phyloP scores from a whole-genome alignment of 768 basidiomycete species.

The Cyathus striatus region DNA sequence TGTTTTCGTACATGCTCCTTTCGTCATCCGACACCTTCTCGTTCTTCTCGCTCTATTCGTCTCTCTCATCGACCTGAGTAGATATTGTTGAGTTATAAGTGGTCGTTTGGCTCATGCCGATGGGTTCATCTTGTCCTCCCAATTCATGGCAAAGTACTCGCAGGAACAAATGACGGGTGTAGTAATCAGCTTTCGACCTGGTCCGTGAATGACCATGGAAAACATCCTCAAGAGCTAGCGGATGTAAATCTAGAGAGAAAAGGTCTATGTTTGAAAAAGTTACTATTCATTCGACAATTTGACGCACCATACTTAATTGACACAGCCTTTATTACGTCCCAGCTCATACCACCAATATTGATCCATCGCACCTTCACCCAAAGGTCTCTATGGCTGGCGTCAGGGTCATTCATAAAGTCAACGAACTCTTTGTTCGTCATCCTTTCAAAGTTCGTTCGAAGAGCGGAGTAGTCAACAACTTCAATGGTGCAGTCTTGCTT shows the following conservation, averaged over 20 bases:
- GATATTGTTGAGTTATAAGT: too few relatives aligned
- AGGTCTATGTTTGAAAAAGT: too few relatives aligned
- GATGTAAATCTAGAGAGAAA: slow-evolving; percentile 66
- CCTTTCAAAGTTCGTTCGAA: slow-evolving; percentile 45
- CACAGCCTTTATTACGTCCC: slow-evolving; percentile 69
- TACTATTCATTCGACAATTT: too few relatives aligned
- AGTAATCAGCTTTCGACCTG: slow-evolving; percentile 71
- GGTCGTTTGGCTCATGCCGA: too few relatives aligned
- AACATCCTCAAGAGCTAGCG: slow-evolving; percentile 67
- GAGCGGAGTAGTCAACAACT: slow-evolving; percentile 58
- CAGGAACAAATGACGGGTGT: slow-evolving; percentile 64
- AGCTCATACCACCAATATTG: slow-evolving; percentile 61
- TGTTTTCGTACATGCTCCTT: slow-evolving; percentile 1
- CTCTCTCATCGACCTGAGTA: too few relatives aligned
- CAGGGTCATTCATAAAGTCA: slow-evolving; percentile 40
- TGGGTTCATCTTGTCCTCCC: slow-evolving; percentile 20
- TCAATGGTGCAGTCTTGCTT: slow-evolving; percentile 61
- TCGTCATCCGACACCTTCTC: slow-evolving; percentile 8
- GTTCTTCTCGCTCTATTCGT: too few relatives aligned
- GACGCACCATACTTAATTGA: slow-evolving; percentile 58
- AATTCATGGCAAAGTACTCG: slow-evolving; percentile 64
- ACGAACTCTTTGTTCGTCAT: slow-evolving; percentile 63
- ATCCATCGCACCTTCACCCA: slow-evolving; percentile 77
- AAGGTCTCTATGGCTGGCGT: slow-evolving; percentile 40
- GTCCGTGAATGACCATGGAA: slow-evolving; percentile 49